Percentiles rank a stretch among this genome's conserved stretches.
These are phyloP conservation scores for Leccinellum albellum DNA, from an alignment of 768 basidiomycete genomes.

Conservation along the genomic window DNA sequence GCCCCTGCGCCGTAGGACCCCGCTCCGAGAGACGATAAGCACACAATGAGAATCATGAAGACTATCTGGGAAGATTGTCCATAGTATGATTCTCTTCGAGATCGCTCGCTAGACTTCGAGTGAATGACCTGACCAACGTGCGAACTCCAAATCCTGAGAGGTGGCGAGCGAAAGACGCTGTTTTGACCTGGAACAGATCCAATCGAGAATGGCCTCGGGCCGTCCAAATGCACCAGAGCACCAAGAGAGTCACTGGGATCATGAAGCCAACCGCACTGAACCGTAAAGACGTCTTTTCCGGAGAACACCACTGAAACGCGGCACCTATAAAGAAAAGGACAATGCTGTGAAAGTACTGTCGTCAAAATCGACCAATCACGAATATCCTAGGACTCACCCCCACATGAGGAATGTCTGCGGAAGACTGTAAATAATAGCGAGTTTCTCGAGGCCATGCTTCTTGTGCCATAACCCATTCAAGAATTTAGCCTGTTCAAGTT, in stretches of 20 bases:
- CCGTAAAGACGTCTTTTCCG: slow-evolving; percentile 8
- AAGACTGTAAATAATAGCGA: slow-evolving; percentile 51
- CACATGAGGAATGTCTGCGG: slow-evolving; percentile 57
- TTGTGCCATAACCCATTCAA: slow-evolving; percentile 19
- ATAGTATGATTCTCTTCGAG: neutral
- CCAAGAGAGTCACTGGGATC: slow-evolving; percentile 29
- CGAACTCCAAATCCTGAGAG: neutral
- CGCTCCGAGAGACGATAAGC: neutral
- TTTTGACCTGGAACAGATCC: neutral
- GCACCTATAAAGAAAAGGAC: slow-evolving; percentile 27
- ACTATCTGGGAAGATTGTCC: neutral
- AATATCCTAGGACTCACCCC: slow-evolving; percentile 40
- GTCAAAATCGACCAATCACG: neutral
- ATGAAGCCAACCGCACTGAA: slow-evolving; percentile 30
- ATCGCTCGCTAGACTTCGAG: neutral
- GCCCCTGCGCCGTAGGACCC: too few species aligned
- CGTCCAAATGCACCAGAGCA: slow-evolving; percentile 43
- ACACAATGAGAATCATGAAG: neutral
- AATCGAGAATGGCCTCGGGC: neutral
- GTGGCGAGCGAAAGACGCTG: neutral
- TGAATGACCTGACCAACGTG: neutral
- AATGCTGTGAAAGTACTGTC: slow-evolving; percentile 16
- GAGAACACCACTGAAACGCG: slow-evolving; percentile 21
- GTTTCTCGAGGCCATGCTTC: slow-evolving; percentile 42
- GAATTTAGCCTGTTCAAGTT: slow-evolving; percentile 10